Percentiles rank a stretch among this genome's conserved stretches.
Conservation (phyloP, 805 yeast genomes). For the Hyphopichia homilentoma region DNA sequence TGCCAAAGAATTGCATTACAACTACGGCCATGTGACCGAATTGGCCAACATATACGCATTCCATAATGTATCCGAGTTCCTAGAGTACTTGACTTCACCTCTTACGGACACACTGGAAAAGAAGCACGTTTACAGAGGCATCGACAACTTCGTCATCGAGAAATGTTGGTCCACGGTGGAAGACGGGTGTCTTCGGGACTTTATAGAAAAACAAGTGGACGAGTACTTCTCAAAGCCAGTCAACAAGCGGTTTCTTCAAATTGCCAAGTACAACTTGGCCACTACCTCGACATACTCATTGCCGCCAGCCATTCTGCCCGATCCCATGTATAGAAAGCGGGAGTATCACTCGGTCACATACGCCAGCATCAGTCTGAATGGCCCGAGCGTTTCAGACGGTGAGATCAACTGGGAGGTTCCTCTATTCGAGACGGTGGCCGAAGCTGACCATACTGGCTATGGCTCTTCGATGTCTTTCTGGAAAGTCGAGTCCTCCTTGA, state of each 20-base stretch:
- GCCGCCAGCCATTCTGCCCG: not conserved
- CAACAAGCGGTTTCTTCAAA: not conserved
- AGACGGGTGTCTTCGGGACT: constrained; percentile 9
- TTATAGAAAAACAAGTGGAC: constrained; percentile 2
- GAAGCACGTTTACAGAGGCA: constrained; percentile 6
- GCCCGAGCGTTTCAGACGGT: too few relatives aligned
- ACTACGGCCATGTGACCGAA: constrained; percentile 26
- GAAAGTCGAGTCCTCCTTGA: constrained; percentile 21
- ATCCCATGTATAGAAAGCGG: not conserved
- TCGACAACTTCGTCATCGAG: constrained; percentile 13
- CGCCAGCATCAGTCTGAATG: constrained; percentile 1
- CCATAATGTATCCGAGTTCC: constrained; percentile 14
- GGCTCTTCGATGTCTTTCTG: constrained; percentile 15
- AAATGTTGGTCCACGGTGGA: constrained; percentile 31
- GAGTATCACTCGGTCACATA: not conserved
- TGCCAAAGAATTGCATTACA: constrained; percentile 13
- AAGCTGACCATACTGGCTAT: too few relatives aligned
- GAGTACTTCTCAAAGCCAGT: not conserved
- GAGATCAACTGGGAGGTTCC: too few relatives aligned
- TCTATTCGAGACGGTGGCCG: too few relatives aligned
- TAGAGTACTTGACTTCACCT: constrained; percentile 9
- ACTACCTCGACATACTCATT: not conserved
- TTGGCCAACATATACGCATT: constrained; percentile 22
- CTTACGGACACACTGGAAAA: not conserved
- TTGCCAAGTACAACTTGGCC: not conserved